phyloP scores from a whole-genome alignment of 1,284 basidiomycete genomes.

The Xerocomus nothofagi region DNA sequence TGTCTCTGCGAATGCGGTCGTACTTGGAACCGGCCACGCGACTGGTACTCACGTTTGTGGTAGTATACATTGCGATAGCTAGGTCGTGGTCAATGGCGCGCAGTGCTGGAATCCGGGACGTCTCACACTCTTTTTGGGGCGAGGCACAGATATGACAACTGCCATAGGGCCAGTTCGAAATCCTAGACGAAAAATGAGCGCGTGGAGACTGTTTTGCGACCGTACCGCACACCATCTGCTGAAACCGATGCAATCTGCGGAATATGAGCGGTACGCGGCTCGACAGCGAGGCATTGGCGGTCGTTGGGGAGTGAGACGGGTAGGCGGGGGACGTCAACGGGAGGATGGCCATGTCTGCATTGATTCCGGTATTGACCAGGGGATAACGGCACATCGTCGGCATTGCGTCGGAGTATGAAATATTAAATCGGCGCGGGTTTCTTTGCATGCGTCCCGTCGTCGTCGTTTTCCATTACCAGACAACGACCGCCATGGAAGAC shows the following conservation, averaged over 20 bases:
- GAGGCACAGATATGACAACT: conserved; percentile 88
- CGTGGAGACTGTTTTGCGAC: too few species aligned
- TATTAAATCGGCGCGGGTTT: conserved; percentile 28
- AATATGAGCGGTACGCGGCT: conserved; percentile 78
- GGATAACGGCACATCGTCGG: conserved; percentile 36
- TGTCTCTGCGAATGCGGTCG: conserved; percentile 62
- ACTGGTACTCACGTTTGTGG: conserved; percentile 66
- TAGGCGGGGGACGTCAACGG: conserved; percentile 51
- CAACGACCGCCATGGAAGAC: conserved; percentile 54
- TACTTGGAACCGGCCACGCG: not conserved
- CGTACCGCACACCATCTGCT: conserved; percentile 70
- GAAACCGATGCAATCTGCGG: conserved; percentile 73
- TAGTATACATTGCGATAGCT: conserved; percentile 91
- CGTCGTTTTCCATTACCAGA: conserved; percentile 8
- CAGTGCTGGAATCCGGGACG: conserved; percentile 3
- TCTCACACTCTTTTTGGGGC: conserved; percentile 88
- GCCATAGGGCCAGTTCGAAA: conserved; percentile 93
- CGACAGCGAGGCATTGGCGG: conserved; percentile 38
- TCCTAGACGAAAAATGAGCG: conserved; percentile 56
- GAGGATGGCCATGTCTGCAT: conserved; percentile 50
- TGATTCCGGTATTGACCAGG: conserved; percentile 31
- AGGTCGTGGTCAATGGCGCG: conserved; percentile 15
- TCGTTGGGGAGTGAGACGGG: conserved; percentile 37
- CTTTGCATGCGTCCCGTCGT: conserved; percentile 17
- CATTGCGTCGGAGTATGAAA: conserved; percentile 23